Base-by-base conservation (phyloP, 2,329 filamentous ascomycete genomes). In the Arachnomyces sp. region DNA sequence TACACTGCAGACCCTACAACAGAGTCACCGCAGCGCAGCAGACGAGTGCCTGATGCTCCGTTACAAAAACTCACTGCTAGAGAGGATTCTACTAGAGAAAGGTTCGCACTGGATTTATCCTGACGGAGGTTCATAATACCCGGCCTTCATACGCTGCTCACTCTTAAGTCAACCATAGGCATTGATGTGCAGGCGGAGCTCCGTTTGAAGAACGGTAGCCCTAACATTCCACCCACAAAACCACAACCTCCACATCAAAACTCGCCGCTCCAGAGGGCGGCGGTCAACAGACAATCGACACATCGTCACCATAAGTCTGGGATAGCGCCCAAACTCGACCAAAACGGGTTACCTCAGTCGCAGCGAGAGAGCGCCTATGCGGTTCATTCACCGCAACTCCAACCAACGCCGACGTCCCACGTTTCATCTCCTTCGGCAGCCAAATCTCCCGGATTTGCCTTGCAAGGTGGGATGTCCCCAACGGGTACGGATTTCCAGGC, bases 1-100 rank as follows among this genome's bases (percentile, higher is more conserved):
- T 55, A 90, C 87, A 54, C 74, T 96, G 42, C 86, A 93, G 54
- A 94, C 81, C 56, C 74, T 98, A 44, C 92, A 96, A 67, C 85
- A 90, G 57, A 93, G 88, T 50, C 92, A 96, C 60, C 86, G 92
- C 54, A 89, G 80, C 56, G 92, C 92, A 43, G 88, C 90, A 43
- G 92, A 96, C 63, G 92, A 96, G 66, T 96, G 92, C 62, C 68
- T 96, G 57, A 96, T 98, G 92, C 74, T 98, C 54, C 84, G 92
- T 44, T 98, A 96, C 66, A 96, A 96, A 72, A 98, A 96, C 64
- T 96, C 92, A 31, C 72, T 96, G 36, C 76, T 98, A 28, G 92
- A 98, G 68, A 80, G 92, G 44, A 94, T 98, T 57, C 75, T 98
- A 39, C 75, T 98, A 29, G 92, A 98, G 68, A 96, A 96, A 75